Conservation (phyloP, 495 filamentous ascomycete species). For the Penicillium taxi region DNA sequence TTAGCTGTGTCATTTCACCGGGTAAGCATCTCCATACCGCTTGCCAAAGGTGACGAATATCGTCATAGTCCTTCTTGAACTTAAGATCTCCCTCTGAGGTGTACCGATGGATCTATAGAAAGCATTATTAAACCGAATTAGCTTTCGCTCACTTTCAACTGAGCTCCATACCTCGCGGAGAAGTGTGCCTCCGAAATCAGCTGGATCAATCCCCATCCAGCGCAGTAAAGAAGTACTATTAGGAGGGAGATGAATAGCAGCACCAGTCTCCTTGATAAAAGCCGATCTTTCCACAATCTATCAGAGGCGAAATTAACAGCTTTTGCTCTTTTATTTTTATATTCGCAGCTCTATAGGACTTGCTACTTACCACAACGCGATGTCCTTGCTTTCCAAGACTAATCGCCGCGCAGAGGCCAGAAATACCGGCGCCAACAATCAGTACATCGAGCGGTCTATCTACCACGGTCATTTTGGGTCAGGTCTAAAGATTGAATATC, state of each 20-base stretch:
- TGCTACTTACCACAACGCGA: constrained; percentile 24
- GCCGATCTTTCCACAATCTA: constrained; percentile 44
- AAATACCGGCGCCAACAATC: constrained; percentile 24
- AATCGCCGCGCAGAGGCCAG: constrained; percentile 25
- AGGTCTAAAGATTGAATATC: not conserved
- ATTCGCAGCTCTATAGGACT: too few relatives aligned
- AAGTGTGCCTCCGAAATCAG: constrained; percentile 22
- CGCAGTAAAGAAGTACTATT: constrained; percentile 42
- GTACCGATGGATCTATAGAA: constrained; percentile 17
- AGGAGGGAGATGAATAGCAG: constrained; percentile 44
- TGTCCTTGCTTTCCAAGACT: constrained; percentile 26
- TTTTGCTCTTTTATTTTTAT: too few relatives aligned
- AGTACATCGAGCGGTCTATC: constrained; percentile 15
- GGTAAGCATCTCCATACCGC: too few relatives aligned
- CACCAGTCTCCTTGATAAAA: constrained; percentile 49
- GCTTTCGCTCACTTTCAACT: not conserved
- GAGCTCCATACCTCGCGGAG: constrained; percentile 13
- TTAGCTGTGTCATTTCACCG: too few relatives aligned
- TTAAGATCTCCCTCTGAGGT: constrained; percentile 12
- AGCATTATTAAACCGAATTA: not conserved
- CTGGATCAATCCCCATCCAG: constrained; percentile 40
- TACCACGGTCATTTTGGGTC: not conserved
- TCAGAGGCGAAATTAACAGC: too few relatives aligned
- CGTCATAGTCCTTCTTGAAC: constrained; percentile 13
- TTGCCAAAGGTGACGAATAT: constrained; percentile 16